Evolutionary conservation across 1,284 basidiomycete species (phyloP).

Genomic region (Apiotrichum gracile): DNA sequence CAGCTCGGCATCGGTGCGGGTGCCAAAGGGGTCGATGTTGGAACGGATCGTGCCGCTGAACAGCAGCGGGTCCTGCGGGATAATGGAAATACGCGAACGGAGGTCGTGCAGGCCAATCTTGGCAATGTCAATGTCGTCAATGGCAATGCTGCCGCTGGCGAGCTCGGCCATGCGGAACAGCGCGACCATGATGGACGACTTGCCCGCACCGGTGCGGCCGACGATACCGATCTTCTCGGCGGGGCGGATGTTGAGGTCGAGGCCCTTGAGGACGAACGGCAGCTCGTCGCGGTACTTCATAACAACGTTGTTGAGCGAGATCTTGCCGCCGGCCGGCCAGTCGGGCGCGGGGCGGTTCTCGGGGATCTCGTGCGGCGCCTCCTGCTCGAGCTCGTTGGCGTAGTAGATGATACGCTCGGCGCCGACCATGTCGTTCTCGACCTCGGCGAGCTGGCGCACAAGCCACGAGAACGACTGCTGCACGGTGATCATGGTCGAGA

Average conservation of each 20-base stretch:
- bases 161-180: slow-evolving; percentile 51
- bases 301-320: slow-evolving; percentile 46
- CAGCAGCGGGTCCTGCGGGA: slow-evolving; percentile 73
- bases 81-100: slow-evolving; percentile 55
- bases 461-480: slow-evolving; percentile 66
- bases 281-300: slow-evolving; percentile 52
- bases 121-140: slow-evolving; percentile 49
- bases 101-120: slow-evolving; percentile 53
- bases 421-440: slow-evolving; percentile 88
- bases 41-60: slow-evolving; percentile 57
- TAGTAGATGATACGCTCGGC: slow-evolving; percentile 72
- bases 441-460: slow-evolving; percentile 73
- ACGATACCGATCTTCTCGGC: slow-evolving; percentile 55
- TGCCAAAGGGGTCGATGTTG: slow-evolving; percentile 67
- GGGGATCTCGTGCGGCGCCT: slow-evolving; percentile 63
- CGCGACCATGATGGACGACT: slow-evolving; percentile 55
- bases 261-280: slow-evolving; percentile 55
- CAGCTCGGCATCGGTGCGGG: slow-evolving; percentile 65
- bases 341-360: slow-evolving; percentile 55
- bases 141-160: slow-evolving; percentile 44
- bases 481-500: slow-evolving; percentile 51
- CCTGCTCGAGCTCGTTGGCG: slow-evolving; percentile 66
- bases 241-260: slow-evolving; percentile 51
- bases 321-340: slow-evolving; percentile 58
- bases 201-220: slow-evolving; percentile 54